These are phyloP conservation scores for Globisporangium nodosum DNA, from an alignment of 352 stramenopile species.

Conservation along the genomic window DNA sequence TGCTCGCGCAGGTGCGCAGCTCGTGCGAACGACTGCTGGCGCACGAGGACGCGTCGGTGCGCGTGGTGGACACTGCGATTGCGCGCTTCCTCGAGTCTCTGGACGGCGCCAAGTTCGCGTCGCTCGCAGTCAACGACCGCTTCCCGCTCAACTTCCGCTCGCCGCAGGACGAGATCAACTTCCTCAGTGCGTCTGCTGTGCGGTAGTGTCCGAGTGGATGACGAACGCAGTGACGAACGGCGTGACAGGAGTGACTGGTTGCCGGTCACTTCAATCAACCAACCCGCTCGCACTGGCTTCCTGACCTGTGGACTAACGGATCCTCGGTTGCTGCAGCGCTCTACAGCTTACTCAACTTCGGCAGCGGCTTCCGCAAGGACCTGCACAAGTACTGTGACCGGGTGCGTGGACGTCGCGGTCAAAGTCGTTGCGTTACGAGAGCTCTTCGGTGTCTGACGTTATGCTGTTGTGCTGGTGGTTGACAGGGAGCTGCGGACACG, in stretches of 20 bases:
- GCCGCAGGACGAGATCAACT: constrained; percentile 70
- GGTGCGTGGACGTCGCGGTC: constrained; percentile 13
- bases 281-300: neutral
- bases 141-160: constrained; percentile 78
- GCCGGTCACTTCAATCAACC: too few relatives aligned
- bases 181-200: constrained; percentile 42
- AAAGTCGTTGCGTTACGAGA: neutral
- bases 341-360: constrained; percentile 73
- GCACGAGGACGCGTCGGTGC: constrained; percentile 38
- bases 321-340: constrained; percentile 23
- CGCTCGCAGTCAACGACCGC: constrained; percentile 37
- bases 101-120: constrained; percentile 42
- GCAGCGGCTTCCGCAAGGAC: constrained; percentile 73
- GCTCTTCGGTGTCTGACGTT: neutral
- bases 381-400: constrained; percentile 67
- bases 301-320: neutral
- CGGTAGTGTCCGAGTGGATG: neutral
- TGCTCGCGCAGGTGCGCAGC: constrained; percentile 40
- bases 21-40: constrained; percentile 48
- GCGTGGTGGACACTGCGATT: constrained; percentile 42
- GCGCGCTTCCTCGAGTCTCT: constrained; percentile 42
- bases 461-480: neutral
- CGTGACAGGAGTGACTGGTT: too few relatives aligned
- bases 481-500: constrained; percentile 61
- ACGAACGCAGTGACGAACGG: neutral